phyloP scores from a whole-genome alignment of 108 stramenopile genomes.

The Pseudonitzschia delicatissima region DNA sequence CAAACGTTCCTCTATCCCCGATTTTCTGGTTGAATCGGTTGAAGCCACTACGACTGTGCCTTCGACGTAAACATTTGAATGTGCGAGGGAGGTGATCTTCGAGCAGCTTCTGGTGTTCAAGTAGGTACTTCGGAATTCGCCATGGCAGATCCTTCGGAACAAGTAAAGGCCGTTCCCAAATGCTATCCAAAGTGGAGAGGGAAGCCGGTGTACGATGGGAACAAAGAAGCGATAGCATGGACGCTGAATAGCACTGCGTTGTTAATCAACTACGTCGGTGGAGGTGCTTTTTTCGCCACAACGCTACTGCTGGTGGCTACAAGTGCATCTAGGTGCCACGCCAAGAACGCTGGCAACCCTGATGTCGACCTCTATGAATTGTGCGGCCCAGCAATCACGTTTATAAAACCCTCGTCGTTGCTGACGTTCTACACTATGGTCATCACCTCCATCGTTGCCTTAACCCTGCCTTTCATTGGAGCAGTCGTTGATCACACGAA shows the following conservation, averaged over 20 bases:
- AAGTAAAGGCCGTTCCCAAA: too few species aligned
- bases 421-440: constrained; percentile 62
- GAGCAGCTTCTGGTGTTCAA: too few species aligned
- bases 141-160: too few species aligned
- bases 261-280: constrained; percentile 44
- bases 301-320: constrained; percentile 64
- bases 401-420: constrained; percentile 72
- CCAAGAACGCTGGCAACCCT: constrained; percentile 18
- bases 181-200: constrained; percentile 33
- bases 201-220: constrained; percentile 44
- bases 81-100: too few species aligned
- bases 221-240: constrained; percentile 68
- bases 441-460: constrained; percentile 50
- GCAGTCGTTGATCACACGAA: constrained; percentile 75
- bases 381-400: constrained; percentile 55
- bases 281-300: constrained; percentile 64
- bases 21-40: too few species aligned
- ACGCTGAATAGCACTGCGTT: constrained; percentile 51
- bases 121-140: too few species aligned
- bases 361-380: constrained; percentile 42
- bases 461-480: constrained; percentile 52
- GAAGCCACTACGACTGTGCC: too few species aligned
- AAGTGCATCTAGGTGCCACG: constrained; percentile 49
- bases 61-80: too few species aligned
- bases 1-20: too few species aligned